Evolutionary conservation across 768 basidiomycete species (phyloP).

Genomic region (Termitomyces sp.): DNA sequence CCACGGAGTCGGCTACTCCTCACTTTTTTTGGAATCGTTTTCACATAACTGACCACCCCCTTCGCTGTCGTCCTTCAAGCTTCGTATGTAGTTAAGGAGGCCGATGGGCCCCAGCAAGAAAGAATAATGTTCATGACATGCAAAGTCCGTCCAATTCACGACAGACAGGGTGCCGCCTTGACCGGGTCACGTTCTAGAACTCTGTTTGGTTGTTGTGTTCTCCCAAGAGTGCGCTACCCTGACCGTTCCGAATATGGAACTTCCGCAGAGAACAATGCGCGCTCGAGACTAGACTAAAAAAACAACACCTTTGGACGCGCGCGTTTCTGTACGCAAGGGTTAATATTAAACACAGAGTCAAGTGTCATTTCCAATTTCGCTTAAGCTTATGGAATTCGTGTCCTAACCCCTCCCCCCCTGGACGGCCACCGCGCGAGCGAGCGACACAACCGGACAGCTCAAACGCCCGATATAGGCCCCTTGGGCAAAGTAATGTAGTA

Average conservation of each 20-base stretch:
- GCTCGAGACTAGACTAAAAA: not conserved
- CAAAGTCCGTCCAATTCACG: not conserved
- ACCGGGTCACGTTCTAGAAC: not conserved
- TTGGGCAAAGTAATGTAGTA: not conserved
- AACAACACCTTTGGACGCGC: not conserved
- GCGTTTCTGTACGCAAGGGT: not conserved
- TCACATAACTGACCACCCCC: not conserved
- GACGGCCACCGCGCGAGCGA: not conserved
- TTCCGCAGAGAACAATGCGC: constrained; percentile 5
- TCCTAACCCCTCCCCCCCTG: not conserved
- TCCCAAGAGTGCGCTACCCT: not conserved
- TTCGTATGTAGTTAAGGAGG: not conserved
- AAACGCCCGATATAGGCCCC: not conserved
- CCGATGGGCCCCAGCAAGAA: not conserved
- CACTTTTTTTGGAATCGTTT: not conserved
- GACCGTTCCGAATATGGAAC: constrained; percentile 3
- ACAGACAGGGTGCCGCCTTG: not conserved
- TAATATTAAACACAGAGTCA: not conserved
- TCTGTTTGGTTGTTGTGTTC: no score
- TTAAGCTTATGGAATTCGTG: not conserved
- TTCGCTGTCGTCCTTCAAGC: not conserved
- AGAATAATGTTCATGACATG: not conserved
- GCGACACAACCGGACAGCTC: not conserved
- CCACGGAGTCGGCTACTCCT: not conserved
- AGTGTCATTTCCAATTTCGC: not conserved